Evolutionary conservation across 768 basidiomycete species (phyloP), one percentile per base, ranked within the genome.

Genomic region (Rhodotorula taiwanensis): DNA sequence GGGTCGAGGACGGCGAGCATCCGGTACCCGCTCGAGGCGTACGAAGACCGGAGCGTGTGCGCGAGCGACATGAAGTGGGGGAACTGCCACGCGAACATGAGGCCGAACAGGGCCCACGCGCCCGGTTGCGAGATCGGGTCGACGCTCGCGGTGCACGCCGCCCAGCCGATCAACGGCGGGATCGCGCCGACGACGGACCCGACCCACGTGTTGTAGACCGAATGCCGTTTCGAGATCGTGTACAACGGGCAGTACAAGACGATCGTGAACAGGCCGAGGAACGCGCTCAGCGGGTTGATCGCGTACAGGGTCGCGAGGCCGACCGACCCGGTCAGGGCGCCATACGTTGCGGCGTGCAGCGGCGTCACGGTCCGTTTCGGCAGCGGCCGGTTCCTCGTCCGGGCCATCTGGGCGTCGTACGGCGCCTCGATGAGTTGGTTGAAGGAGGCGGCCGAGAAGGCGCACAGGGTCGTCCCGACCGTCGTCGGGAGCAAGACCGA

Each of bases 121-220:
- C 72, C 72, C 15, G 67, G 69, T 49, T 72, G 66, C 0, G 87
- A 83, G 45, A 95, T 81, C 1, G 91, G 85, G 73, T 89, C 92
- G 74, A 93, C 83, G 21, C 81, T 78, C 27, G 88, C 89, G 1
- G 92, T 93, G 61, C 88, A 89, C 2, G 95, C 95, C 11, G 94
- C 85, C 95, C 95, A 99, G 45, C 95, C 95, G 88, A 99, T 97
- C 54, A 99, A 77, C 4, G 94, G 92, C 10, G 95, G 95, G 8
- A 97, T 79, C 1, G 80, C 92, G 36, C 95, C 95, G 5, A 99
- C 94, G 27, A 98, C 79, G 0, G 90, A 81, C 15, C 94, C 94
- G 23, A 93, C 83, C 94, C 93, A 97, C 3, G 94, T 99, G 74
- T 95, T 99, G 68, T 79, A 79, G 9, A 87, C 79, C 61, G 81